Percentiles rank a stretch among this genome's conserved stretches.
Conservation (phyloP, 305 asterid species). For the Solanum hybrid region DNA sequence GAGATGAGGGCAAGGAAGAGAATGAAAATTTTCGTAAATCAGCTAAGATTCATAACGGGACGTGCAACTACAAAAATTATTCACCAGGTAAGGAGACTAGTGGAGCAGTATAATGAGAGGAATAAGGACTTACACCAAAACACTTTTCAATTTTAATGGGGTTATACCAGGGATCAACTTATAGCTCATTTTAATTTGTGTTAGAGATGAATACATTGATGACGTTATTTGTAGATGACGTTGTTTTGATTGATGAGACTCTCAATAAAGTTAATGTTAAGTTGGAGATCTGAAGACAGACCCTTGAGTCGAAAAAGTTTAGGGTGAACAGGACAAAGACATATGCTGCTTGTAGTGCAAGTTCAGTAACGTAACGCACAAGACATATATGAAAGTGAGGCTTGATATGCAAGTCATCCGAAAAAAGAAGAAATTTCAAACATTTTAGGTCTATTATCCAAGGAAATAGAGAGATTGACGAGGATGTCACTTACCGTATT, state of each 20-base stretch:
- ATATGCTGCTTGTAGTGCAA: neutral
- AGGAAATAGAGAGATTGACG: neutral
- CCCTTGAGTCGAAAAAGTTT: neutral
- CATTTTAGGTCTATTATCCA: neutral
- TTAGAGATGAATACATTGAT: neutral
- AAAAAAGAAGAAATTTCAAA: neutral
- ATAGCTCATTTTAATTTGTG: neutral
- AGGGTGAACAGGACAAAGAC: neutral
- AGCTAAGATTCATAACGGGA: neutral
- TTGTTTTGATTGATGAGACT: neutral
- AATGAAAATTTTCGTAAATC: neutral
- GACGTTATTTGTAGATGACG: neutral
- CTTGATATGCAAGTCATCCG: neutral
- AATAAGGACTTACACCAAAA: neutral
- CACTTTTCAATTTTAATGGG: neutral
- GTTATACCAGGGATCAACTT: neutral
- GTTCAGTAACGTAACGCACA: neutral
- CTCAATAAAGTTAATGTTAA: neutral
- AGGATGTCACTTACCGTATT: neutral
- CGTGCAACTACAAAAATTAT: neutral
- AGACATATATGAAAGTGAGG: neutral
- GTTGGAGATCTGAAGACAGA: neutral
- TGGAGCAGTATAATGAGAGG: neutral
- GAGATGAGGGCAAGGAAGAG: neutral
- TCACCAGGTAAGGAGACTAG: neutral